These are phyloP conservation scores for Trebouxia sp. DNA, from an alignment of 139 green algal species.

Conservation along the genomic window DNA sequence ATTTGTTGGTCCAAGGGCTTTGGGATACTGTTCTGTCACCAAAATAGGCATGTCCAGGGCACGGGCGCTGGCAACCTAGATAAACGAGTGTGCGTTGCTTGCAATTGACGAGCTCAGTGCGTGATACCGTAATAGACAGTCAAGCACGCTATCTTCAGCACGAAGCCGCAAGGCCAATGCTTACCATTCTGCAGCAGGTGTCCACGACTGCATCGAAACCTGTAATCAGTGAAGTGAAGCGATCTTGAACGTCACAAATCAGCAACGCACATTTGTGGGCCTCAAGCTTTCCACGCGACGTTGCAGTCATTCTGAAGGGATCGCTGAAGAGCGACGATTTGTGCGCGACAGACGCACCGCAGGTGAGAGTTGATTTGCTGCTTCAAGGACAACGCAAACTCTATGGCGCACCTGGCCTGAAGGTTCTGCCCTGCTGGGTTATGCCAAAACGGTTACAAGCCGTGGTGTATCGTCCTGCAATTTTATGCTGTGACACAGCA, in stretches of 20 bases:
- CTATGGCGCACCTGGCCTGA: neutral
- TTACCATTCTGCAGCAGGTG: constrained; percentile 58
- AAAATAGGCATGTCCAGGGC: constrained; percentile 72
- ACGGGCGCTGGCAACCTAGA: constrained; percentile 34
- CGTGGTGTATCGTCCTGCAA: too few species aligned
- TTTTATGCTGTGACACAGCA: too few species aligned
- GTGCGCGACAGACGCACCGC: too few species aligned
- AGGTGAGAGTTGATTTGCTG: neutral
- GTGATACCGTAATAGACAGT: too few species aligned
- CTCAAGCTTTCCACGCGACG: neutral
- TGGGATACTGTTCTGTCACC: constrained; percentile 88
- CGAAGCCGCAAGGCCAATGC: too few species aligned
- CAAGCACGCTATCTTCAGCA: too few species aligned
- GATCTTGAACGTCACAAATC: constrained; percentile 74
- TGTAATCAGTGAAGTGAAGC: constrained; percentile 68
- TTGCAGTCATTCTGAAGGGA: neutral
- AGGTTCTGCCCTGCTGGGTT: neutral
- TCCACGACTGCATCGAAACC: constrained; percentile 67
- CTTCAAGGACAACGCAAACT: neutral
- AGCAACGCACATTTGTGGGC: constrained; percentile 43
- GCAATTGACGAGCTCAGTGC: too few species aligned
- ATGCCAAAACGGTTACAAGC: too few species aligned
- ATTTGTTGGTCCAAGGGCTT: constrained; percentile 76
- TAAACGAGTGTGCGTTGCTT: too few species aligned
- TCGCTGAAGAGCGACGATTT: neutral